Conservation (phyloP, 768 basidiomycete genomes). For the Suillus subalutaceus region DNA sequence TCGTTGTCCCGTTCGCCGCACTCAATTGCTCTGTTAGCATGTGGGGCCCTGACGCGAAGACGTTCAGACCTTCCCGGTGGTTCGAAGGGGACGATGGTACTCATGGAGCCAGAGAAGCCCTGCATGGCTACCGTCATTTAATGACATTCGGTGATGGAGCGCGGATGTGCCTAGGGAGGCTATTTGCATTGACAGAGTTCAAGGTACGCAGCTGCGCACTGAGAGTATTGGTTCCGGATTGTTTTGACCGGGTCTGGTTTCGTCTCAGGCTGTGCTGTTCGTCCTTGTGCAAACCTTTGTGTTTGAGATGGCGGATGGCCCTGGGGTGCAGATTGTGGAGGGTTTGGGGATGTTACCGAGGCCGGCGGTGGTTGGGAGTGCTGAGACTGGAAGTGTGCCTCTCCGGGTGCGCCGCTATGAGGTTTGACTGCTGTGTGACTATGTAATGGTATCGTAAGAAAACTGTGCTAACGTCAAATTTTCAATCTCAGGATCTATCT, state of each 20-base stretch:
- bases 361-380: conserved; percentile 33
- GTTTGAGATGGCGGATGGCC: conserved; percentile 37
- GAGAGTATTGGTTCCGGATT: neutral
- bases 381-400: conserved; percentile 19
- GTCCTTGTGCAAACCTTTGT: conserved; percentile 44
- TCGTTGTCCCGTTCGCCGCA: conserved; percentile 41
- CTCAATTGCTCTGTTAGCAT: conserved; percentile 43
- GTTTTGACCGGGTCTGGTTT: neutral
- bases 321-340: conserved; percentile 33
- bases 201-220: conserved; percentile 32
- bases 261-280: conserved; percentile 35
- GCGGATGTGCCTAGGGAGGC: conserved; percentile 46
- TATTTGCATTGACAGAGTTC: conserved; percentile 44
- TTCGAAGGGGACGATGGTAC: conserved; percentile 31
- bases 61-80: conserved; percentile 50
- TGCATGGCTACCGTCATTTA: conserved; percentile 42
- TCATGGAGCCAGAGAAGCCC: conserved; percentile 23
- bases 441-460: neutral
- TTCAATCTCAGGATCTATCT: neutral
- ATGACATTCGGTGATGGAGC: conserved; percentile 50
- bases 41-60: conserved; percentile 49
- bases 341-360: conserved; percentile 34
- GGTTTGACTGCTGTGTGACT: neutral
- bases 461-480: neutral
- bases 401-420: conserved; percentile 14